Evolutionary conservation across 805 yeast species (phyloP).

Genomic region (Cyberlindnera americana): DNA sequence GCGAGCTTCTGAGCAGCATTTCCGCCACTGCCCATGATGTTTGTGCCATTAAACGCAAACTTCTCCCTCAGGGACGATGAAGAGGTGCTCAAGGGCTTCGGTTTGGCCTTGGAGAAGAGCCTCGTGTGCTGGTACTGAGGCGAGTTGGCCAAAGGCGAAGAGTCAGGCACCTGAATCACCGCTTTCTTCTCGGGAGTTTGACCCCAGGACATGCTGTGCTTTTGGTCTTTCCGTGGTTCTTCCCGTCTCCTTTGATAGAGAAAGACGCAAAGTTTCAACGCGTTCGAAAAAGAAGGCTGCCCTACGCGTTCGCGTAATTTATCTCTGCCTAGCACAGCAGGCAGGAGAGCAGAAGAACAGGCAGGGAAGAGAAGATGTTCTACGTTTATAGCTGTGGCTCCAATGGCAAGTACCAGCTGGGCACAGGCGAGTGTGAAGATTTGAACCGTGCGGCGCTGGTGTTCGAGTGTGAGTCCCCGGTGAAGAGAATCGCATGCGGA

Average conservation of each 20-base stretch:
- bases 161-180: constrained; percentile 47
- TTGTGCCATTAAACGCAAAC: constrained; percentile 38
- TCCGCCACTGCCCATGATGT: constrained; percentile 15
- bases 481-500: constrained; percentile 60
- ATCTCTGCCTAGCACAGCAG: no score
- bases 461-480: no score
- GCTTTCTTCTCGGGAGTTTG: constrained; percentile 24
- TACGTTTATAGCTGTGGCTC: constrained; percentile 68
- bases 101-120: constrained; percentile 14
- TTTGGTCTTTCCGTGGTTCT: constrained; percentile 1
- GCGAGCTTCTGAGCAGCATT: constrained; percentile 11
- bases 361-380: no score
- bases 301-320: no score
- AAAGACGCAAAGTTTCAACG: background rate
- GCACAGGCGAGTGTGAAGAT: constrained; percentile 55
- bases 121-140: constrained; percentile 15
- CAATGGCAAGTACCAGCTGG: constrained; percentile 77
- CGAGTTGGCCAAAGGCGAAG: constrained; percentile 37
- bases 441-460: no score
- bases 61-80: constrained; percentile 34
- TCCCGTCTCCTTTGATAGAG: background rate
- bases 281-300: no score
- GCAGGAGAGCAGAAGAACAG: no score
- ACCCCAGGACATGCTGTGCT: constrained; percentile 19
- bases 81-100: constrained; percentile 3